These are phyloP conservation scores for Lachnellula suecica DNA, from an alignment of 2,329 filamentous ascomycete genomes.

Conservation along the genomic window DNA sequence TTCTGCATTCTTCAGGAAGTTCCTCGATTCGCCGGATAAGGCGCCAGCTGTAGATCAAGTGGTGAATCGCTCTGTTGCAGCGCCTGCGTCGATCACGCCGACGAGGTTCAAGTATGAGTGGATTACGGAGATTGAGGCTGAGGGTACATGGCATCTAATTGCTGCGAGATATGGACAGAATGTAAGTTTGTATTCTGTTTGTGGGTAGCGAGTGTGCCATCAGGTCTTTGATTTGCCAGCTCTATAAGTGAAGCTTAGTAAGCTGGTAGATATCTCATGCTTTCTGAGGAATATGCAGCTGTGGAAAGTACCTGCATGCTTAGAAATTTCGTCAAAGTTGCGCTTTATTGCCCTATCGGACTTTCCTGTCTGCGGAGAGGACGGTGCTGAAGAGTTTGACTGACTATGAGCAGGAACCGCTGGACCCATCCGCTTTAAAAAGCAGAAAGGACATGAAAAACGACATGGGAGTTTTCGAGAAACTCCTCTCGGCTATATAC, in stretches of 20 bases:
- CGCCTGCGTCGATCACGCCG: neutral
- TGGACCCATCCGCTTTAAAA: neutral
- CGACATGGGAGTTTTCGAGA: neutral
- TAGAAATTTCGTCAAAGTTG: too few species aligned
- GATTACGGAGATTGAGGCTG: conserved; percentile 6
- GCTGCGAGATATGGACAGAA: neutral
- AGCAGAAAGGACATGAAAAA: neutral
- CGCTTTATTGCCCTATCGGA: too few species aligned
- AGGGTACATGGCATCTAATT: neutral
- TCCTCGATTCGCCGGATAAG: conserved; percentile 1
- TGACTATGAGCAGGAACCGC: neutral
- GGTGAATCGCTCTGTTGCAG: neutral
- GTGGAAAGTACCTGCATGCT: too few species aligned
- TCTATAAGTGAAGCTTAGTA: too few species aligned
- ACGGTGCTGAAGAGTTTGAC: too few species aligned
- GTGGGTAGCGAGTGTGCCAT: neutral
- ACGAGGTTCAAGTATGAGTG: conserved; percentile 7
- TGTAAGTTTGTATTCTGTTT: neutral
- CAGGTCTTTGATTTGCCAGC: too few species aligned
- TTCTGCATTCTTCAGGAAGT: conserved; percentile 6
- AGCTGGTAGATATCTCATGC: too few species aligned
- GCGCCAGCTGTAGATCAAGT: neutral
- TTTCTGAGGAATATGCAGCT: too few species aligned
- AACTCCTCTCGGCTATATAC: neutral
- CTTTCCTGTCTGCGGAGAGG: too few species aligned